A percentile compares a stretch with the other conserved stretches of the same genome.
These are phyloP conservation scores for Lachnellula hyalina DNA, from an alignment of 2,329 filamentous ascomycete species.

Conservation along the genomic window DNA sequence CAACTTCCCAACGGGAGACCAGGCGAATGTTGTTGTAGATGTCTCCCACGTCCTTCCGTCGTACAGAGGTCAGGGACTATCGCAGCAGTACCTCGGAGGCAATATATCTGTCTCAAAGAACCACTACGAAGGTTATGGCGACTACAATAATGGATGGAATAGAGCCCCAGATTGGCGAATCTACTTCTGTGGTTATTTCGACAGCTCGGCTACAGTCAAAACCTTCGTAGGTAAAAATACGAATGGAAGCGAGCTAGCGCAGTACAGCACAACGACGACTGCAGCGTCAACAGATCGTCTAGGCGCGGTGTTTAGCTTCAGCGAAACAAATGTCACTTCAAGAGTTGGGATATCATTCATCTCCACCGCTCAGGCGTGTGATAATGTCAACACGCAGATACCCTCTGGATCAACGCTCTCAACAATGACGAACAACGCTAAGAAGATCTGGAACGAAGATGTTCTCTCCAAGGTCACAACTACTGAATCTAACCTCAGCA, in stretches of 20 bases:
- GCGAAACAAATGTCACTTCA: background rate
- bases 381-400: slow-evolving; percentile 33
- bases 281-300: slow-evolving; percentile 4
- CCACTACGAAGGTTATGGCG: slow-evolving; percentile 54
- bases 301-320: slow-evolving; percentile 38
- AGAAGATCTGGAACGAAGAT: slow-evolving; percentile 53
- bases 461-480: slow-evolving; percentile 61
- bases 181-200: slow-evolving; percentile 59
- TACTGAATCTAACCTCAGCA: slow-evolving; percentile 48
- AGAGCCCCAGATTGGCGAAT: slow-evolving; percentile 55
- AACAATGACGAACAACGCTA: slow-evolving; percentile 39
- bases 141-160: slow-evolving; percentile 65
- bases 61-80: slow-evolving; percentile 52
- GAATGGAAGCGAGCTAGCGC: slow-evolving; percentile 1
- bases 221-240: slow-evolving; percentile 38
- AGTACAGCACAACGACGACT: slow-evolving; percentile 3
- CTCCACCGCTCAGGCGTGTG: background rate
- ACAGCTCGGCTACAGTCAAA: slow-evolving; percentile 37
- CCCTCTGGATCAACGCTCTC: slow-evolving; percentile 37
- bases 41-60: slow-evolving; percentile 60
- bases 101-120: slow-evolving; percentile 46
- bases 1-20: slow-evolving; percentile 42
- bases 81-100: slow-evolving; percentile 56
- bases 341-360: background rate
- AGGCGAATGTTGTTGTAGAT: slow-evolving; percentile 49